These are phyloP conservation scores for Termitomyces sp. DNA, from an alignment of 1,284 basidiomycete genomes.

Conservation along the genomic window DNA sequence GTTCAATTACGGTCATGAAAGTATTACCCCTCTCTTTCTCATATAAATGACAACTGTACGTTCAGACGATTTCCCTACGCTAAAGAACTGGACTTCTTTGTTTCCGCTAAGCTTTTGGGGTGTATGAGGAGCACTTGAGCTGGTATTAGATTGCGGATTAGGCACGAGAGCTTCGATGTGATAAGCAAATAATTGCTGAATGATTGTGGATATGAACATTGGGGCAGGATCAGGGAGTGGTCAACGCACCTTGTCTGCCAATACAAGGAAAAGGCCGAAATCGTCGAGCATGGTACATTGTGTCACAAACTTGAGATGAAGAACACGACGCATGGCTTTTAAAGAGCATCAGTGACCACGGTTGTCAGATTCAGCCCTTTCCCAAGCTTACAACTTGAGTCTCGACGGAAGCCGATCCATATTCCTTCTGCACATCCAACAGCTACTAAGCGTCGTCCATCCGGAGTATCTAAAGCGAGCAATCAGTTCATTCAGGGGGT, in stretches of 20 bases:
- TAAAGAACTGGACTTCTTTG: constrained; percentile 93
- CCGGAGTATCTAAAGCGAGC: constrained; percentile 59
- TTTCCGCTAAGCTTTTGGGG: constrained; percentile 87
- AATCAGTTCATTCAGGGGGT: background rate
- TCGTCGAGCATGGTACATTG: constrained; percentile 94
- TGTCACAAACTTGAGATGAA: constrained; percentile 88
- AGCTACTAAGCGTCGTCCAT: constrained; percentile 82
- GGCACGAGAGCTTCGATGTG: constrained; percentile 95
- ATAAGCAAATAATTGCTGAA: constrained; percentile 76
- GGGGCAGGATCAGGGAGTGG: background rate
- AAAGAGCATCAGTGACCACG: background rate
- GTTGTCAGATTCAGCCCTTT: background rate
- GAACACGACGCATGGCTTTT: constrained; percentile 84
- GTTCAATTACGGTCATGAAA: background rate
- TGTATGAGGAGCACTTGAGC: constrained; percentile 58
- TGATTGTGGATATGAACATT: background rate
- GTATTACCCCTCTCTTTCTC: constrained; percentile 84
- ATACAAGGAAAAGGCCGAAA: constrained; percentile 91
- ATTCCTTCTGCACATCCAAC: constrained; percentile 95
- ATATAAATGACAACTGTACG: constrained; percentile 91
- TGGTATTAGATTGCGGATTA: constrained; percentile 60
- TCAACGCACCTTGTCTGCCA: constrained; percentile 77
- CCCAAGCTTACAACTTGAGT: constrained; percentile 65
- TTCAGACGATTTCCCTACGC: constrained; percentile 80
- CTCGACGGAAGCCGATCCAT: constrained; percentile 92